Conservation (phyloP, 352 stramenopile genomes). For the Phytophthora cryptogea region DNA sequence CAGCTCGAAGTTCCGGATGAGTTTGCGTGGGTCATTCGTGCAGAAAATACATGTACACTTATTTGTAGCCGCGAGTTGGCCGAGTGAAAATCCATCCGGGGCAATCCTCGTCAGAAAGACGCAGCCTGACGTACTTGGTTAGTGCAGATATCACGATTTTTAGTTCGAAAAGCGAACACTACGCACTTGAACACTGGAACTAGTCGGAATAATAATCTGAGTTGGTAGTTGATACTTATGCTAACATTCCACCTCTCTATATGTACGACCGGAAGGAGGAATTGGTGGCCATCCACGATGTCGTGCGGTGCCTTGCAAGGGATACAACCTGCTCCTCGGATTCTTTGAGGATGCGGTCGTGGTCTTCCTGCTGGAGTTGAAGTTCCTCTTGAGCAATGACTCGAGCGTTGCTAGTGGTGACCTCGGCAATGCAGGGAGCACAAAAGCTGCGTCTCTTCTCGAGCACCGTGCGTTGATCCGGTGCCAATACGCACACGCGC, state of each 20-base stretch:
- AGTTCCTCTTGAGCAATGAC: conserved; percentile 29
- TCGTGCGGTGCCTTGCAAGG: conserved; percentile 16
- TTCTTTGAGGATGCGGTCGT: conserved; percentile 8
- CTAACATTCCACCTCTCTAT: conserved; percentile 1
- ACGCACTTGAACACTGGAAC: background rate
- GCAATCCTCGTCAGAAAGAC: too few species aligned
- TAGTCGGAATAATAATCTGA: conserved; percentile 7
- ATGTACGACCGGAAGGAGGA: conserved; percentile 14
- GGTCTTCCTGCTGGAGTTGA: conserved; percentile 6
- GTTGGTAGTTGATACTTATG: conserved; percentile 3
- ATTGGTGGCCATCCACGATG: conserved; percentile 24
- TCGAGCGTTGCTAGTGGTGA: conserved; percentile 19
- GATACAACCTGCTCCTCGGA: conserved; percentile 5
- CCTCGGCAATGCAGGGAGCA: conserved; percentile 22
- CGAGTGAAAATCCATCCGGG: too few species aligned
- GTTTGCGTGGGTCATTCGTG: too few species aligned
- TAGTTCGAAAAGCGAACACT: background rate
- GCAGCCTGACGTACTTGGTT: too few species aligned
- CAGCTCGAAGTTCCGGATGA: too few species aligned
- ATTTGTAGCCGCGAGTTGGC: too few species aligned
- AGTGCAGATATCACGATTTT: background rate
- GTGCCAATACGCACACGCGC: conserved; percentile 20
- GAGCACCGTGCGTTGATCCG: conserved; percentile 16
- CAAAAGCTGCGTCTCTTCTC: conserved; percentile 31
- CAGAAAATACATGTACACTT: too few species aligned